phyloP scores from a whole-genome alignment of 2,329 filamentous ascomycete species.

The Penicillium sp. region DNA sequence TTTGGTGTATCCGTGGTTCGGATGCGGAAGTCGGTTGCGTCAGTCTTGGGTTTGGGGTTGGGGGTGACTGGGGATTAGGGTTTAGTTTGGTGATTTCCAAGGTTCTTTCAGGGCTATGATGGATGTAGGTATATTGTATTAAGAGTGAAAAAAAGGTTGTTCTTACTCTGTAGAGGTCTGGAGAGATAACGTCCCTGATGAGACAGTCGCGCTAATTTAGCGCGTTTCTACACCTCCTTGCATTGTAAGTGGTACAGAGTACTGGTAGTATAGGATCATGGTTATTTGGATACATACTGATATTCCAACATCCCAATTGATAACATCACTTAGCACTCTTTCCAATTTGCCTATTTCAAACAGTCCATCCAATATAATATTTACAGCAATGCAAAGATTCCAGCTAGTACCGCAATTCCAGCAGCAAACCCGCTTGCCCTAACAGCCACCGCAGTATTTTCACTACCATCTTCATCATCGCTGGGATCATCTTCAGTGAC shows the following conservation, averaged over 20 bases:
- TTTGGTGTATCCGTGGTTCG: slow-evolving; percentile 17
- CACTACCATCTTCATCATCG: background rate
- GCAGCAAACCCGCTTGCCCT: background rate
- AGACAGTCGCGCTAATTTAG: background rate
- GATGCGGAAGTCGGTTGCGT: slow-evolving; percentile 19
- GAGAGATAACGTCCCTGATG: background rate
- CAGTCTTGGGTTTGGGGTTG: background rate
- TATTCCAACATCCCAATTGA: background rate
- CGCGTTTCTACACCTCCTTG: background rate
- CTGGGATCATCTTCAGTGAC: background rate
- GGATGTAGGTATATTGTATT: background rate
- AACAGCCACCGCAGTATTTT: background rate
- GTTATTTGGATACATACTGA: background rate
- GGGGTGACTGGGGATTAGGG: no score
- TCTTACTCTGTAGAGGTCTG: background rate
- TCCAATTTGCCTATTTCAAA: background rate
- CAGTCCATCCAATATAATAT: background rate
- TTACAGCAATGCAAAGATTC: background rate
- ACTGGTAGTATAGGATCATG: background rate
- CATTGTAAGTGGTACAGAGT: background rate
- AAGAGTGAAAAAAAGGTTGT: background rate
- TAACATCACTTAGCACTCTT: no score
- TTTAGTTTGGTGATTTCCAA: background rate
- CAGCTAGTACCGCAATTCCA: background rate
- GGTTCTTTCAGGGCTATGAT: no score